Evolutionary conservation across 2,329 filamentous ascomycete species (phyloP), one percentile per base, ranked within the genome.

Genomic region (Alternaria consortialis): DNA sequence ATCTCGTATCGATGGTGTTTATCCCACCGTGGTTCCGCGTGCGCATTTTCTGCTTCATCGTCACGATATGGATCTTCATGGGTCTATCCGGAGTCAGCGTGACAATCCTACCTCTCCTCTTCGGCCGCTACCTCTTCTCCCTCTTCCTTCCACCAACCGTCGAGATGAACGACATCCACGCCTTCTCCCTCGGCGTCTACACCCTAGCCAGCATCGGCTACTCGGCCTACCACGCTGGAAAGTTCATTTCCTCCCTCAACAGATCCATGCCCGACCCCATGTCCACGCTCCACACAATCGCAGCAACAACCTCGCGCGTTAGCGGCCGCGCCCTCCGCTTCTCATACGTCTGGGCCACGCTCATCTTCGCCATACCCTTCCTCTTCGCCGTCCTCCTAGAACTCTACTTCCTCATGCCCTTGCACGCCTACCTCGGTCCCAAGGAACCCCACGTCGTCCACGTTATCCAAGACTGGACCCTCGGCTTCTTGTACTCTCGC

Each of bases 41-140:
- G 27, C 88, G 96, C 56, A 89, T 98, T 61, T 91, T 90, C 53
- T 80, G 92, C 3, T 98, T 99, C 79, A 93, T 98, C 66, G 80
- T 95, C 56, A 89, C 91, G 51, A 92, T 99, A 65, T 99, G 95
- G 95, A 76, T 93, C 34, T 98, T 99, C 80, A 94, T 94, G 20
- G 94, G 94, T 5, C 84, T 90, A 12, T 96, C 92, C 0, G 95
- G 95, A 25, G 88, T 98, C 59, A 87, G 90, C 66, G 87, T 92
- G 64, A 97, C 95, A 1, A 90, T 99, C 63, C 81, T 96, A 0
- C 96, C 95, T 0, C 85, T 99, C 4, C 84, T 97, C 7, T 88
- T 97, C 73, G 95, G 95, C 2, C 90, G 95, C 29, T 85, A 84
- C 58, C 84, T 98, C 63, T 91, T 97, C 74, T 88, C 89, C 47